A percentile compares a stretch with the other conserved stretches of the same genome.
Conservation (phyloP, 108 stramenopile genomes). For the Pseudonitzschia multiseries region DNA sequence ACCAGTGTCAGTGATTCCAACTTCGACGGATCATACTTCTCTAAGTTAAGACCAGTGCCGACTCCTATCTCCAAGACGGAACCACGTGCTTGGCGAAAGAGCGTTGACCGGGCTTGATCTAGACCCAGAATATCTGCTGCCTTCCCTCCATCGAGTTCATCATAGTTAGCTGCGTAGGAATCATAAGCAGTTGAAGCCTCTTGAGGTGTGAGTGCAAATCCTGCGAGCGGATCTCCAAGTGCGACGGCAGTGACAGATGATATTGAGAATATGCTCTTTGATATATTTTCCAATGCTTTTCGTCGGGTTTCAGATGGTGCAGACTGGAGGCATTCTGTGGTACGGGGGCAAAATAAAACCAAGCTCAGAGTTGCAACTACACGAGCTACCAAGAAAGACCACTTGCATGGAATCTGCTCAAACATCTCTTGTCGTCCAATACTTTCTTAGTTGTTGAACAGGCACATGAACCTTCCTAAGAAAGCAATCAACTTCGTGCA, state of each 20-base stretch:
- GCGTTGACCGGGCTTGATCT: slow-evolving; percentile 59
- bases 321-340: neutral
- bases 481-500: too few relatives aligned
- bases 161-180: slow-evolving; percentile 71
- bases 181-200: slow-evolving; percentile 74
- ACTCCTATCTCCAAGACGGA: slow-evolving; percentile 82
- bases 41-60: slow-evolving; percentile 83
- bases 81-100: slow-evolving; percentile 60
- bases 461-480: too few relatives aligned
- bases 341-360: neutral
- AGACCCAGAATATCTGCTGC: slow-evolving; percentile 66
- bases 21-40: slow-evolving; percentile 48
- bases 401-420: too few relatives aligned
- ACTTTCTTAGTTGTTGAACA: too few relatives aligned
- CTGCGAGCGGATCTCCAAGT: neutral
- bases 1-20: slow-evolving; percentile 71
- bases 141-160: slow-evolving; percentile 76
- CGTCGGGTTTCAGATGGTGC: neutral
- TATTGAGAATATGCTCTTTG: neutral
- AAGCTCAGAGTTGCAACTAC: too few relatives aligned
- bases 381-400: too few relatives aligned
- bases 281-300: slow-evolving; percentile 5
- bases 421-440: too few relatives aligned
- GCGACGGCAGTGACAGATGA: neutral
- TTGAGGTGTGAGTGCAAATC: slow-evolving; percentile 52